Percentiles rank a stretch among this genome's conserved stretches.
phyloP scores from a whole-genome alignment of 768 basidiomycete species.

The Asterophora parasitica region DNA sequence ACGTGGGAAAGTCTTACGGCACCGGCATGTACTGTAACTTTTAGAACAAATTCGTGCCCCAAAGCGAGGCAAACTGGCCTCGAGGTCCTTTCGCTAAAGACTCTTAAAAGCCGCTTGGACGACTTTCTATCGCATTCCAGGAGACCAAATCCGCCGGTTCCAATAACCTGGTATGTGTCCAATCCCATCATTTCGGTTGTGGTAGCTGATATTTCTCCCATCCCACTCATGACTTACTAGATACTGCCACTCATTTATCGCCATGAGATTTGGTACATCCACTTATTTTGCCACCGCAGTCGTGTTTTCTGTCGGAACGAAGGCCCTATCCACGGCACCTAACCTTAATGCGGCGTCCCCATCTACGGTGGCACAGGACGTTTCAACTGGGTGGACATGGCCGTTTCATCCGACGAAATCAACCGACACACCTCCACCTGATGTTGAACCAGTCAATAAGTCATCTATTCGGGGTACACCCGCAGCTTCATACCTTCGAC shows the following conservation, averaged over 20 bases:
- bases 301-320: slow-evolving; percentile 5
- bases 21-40: no score
- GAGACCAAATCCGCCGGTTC: neutral
- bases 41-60: no score
- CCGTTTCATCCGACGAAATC: neutral
- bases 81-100: neutral
- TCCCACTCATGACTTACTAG: neutral
- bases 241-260: neutral
- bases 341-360: neutral
- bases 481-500: slow-evolving; percentile 12
- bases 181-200: neutral
- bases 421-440: neutral
- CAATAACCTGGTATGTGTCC: neutral
- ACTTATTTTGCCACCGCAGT: slow-evolving; percentile 9
- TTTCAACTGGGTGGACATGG: slow-evolving; percentile 11
- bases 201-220: neutral
- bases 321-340: slow-evolving; percentile 4
- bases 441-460: slow-evolving; percentile 3
- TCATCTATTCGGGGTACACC: slow-evolving; percentile 8
- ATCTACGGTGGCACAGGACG: neutral
- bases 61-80: neutral
- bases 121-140: neutral
- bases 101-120: neutral
- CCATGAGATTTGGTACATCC: slow-evolving; percentile 11
- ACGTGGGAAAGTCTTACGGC: no score